Percentiles rank a stretch among this genome's conserved stretches.
Conservation (phyloP, 176 grass and related monocot genomes). For the Aegilops tauschii region DNA sequence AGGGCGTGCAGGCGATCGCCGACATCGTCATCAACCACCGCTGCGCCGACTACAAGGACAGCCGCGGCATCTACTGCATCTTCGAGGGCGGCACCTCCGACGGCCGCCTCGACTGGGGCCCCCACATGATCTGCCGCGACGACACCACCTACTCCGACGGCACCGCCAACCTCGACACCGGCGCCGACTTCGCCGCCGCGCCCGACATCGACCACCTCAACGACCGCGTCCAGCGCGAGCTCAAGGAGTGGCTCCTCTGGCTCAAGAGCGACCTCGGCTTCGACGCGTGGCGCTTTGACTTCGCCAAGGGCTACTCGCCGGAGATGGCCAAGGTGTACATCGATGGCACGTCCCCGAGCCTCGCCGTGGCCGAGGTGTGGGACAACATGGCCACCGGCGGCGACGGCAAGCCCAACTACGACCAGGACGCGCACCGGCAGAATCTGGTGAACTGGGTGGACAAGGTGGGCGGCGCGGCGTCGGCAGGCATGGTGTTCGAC, state of each 20-base stretch:
- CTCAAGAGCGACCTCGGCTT: slow-evolving; percentile 71
- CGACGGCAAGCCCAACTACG: background rate
- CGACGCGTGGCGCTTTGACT: slow-evolving; percentile 73
- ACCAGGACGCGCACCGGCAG: slow-evolving; percentile 41
- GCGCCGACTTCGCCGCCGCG: slow-evolving; percentile 36
- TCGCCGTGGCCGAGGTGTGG: slow-evolving; percentile 68
- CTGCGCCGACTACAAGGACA: slow-evolving; percentile 42
- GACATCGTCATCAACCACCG: slow-evolving; percentile 61
- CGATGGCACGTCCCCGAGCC: slow-evolving; percentile 29
- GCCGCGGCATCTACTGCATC: slow-evolving; percentile 58
- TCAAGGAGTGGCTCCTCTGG: slow-evolving; percentile 68
- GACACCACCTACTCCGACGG: slow-evolving; percentile 56
- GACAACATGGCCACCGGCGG: background rate
- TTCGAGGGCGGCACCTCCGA: slow-evolving; percentile 72
- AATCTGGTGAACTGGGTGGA: slow-evolving; percentile 42
- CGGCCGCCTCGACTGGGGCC: slow-evolving; percentile 65
- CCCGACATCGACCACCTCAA: slow-evolving; percentile 90
- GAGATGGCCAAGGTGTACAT: slow-evolving; percentile 52
- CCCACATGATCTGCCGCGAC: slow-evolving; percentile 73
- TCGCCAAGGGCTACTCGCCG: slow-evolving; percentile 50
- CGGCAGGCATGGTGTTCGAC: slow-evolving; percentile 28
- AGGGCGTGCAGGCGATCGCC: slow-evolving; percentile 44
- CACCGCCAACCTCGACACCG: slow-evolving; percentile 66
- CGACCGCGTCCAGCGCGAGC: slow-evolving; percentile 43
- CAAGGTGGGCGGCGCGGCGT: background rate